phyloP scores from a whole-genome alignment of 306 rosid genomes.

The Trichosanthes cucumerina region DNA sequence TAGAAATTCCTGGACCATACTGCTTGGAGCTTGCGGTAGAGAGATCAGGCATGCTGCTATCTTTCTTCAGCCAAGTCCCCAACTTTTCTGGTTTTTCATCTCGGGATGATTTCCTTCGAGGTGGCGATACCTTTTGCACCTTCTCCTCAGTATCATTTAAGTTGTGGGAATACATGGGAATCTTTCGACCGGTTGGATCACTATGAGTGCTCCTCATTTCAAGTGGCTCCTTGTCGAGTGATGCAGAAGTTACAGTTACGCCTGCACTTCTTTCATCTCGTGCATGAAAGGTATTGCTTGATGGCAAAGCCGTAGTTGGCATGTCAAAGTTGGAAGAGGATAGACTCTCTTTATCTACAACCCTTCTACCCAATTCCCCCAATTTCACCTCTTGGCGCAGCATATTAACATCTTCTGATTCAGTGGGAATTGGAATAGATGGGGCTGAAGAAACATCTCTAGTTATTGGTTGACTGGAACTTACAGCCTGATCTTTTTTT shows the following conservation, averaged over 20 bases:
- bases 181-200: slow-evolving; percentile 50
- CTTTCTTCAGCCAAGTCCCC: slow-evolving; percentile 47
- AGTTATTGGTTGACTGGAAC: slow-evolving; percentile 29
- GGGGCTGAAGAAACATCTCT: slow-evolving; percentile 56
- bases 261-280: slow-evolving; percentile 49
- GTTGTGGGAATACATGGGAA: slow-evolving; percentile 40
- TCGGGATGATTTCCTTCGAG: slow-evolving; percentile 55
- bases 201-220: slow-evolving; percentile 45
- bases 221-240: slow-evolving; percentile 44
- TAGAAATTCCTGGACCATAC: slow-evolving; percentile 32
- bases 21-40: slow-evolving; percentile 52
- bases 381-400: slow-evolving; percentile 55
- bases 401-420: slow-evolving; percentile 43
- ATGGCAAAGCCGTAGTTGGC: slow-evolving; percentile 35
- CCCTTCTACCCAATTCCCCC: slow-evolving; percentile 44
- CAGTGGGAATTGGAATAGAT: slow-evolving; percentile 36
- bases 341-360: slow-evolving; percentile 46
- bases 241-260: slow-evolving; percentile 22
- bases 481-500: slow-evolving; percentile 63
- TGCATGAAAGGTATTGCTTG: slow-evolving; percentile 31
- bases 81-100: slow-evolving; percentile 74
- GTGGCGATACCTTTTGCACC: slow-evolving; percentile 83
- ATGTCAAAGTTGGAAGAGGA: slow-evolving; percentile 50
- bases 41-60: slow-evolving; percentile 40
- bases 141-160: slow-evolving; percentile 45